Percentiles rank a stretch among this genome's conserved stretches.
Conservation (phyloP, 352 stramenopile species). For the Peronospora belbahrii region DNA sequence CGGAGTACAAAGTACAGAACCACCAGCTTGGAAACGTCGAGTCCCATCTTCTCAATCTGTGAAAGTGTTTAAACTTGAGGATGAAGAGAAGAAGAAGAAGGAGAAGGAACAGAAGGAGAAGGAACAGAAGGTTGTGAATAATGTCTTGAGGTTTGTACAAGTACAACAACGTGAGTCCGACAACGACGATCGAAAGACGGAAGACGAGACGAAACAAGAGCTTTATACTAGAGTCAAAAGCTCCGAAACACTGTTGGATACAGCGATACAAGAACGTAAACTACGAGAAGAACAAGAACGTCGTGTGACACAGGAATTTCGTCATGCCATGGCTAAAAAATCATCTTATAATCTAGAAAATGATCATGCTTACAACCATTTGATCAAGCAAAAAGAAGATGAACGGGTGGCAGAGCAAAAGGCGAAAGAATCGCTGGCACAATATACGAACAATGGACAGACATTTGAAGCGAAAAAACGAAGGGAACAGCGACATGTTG, state of each 20-base stretch:
- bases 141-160: no score
- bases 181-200: no score
- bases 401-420: slow-evolving; percentile 18
- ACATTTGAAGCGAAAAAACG: slow-evolving; percentile 39
- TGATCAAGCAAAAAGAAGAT: slow-evolving; percentile 28
- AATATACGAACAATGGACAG: slow-evolving; percentile 32
- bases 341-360: slow-evolving; percentile 30
- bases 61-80: slow-evolving; percentile 13
- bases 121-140: no score
- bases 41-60: slow-evolving; percentile 12
- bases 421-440: slow-evolving; percentile 24
- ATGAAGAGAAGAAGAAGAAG: slow-evolving; percentile 3
- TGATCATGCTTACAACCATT: slow-evolving; percentile 35
- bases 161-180: no score
- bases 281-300: slow-evolving; percentile 34
- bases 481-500: slow-evolving; percentile 26
- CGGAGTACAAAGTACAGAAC: slow-evolving; percentile 13
- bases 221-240: slow-evolving; percentile 26
- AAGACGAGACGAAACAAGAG: slow-evolving; percentile 32
- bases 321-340: slow-evolving; percentile 30
- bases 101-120: slow-evolving; percentile 2
- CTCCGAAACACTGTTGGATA: slow-evolving; percentile 43
- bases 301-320: slow-evolving; percentile 25
- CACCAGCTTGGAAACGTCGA: slow-evolving; percentile 16
- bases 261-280: slow-evolving; percentile 38